These are phyloP conservation scores for Lyophyllum shimeji DNA, from an alignment of 768 basidiomycete species.

Conservation along the genomic window DNA sequence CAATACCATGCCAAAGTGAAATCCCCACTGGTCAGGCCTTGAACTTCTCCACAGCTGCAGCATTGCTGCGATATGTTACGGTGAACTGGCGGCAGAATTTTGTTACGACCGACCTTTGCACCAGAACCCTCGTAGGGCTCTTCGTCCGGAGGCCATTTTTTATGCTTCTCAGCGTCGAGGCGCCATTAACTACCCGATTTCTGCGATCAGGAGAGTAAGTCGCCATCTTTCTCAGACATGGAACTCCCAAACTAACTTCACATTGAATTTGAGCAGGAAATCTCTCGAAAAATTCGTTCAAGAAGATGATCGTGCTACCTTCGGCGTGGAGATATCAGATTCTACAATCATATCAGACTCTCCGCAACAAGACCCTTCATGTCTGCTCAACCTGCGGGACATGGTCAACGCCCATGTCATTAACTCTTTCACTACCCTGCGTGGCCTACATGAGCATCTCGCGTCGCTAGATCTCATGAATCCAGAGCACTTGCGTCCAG, in stretches of 20 bases:
- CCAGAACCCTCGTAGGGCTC: constrained; percentile 52
- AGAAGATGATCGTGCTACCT: constrained; percentile 68
- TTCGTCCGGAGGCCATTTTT: constrained; percentile 91
- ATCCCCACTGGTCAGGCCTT: constrained; percentile 20
- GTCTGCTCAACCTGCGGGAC: constrained; percentile 33
- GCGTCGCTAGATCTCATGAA: constrained; percentile 69
- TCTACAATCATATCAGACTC: constrained; percentile 20
- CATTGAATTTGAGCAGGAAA: constrained; percentile 6
- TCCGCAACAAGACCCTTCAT: constrained; percentile 21
- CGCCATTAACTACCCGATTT: constrained; percentile 73
- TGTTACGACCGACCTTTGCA: constrained; percentile 75
- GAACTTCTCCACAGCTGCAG: constrained; percentile 44
- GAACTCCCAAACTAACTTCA: not conserved
- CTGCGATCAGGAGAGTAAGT: constrained; percentile 53
- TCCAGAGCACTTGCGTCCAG: constrained; percentile 75
- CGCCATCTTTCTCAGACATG: not conserved
- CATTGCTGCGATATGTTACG: constrained; percentile 75
- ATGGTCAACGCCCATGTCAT: constrained; percentile 59
- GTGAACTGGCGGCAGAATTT: constrained; percentile 77
- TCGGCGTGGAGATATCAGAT: constrained; percentile 39
- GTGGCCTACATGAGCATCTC: constrained; percentile 61
- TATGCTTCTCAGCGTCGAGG: constrained; percentile 80
- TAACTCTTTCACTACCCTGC: constrained; percentile 60
- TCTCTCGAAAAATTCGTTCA: constrained; percentile 74
- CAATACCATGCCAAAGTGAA: constrained; percentile 21